Conservation (phyloP, 2,329 filamentous ascomycete species). For the Claviceps sp. region DNA sequence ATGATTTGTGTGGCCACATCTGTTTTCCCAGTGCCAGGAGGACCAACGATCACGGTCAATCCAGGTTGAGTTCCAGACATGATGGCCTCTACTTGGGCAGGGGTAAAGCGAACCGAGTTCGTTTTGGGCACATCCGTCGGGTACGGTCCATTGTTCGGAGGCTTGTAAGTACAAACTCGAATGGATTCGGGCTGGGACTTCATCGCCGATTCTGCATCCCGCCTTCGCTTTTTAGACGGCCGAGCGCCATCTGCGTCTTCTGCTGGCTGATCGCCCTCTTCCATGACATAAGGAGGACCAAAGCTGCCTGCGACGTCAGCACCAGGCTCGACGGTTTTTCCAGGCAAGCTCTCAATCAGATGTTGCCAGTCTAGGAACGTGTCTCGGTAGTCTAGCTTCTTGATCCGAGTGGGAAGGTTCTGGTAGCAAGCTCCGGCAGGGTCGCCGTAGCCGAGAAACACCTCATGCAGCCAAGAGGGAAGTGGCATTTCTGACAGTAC, state of each 20-base stretch:
- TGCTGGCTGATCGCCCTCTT: constrained; percentile 44
- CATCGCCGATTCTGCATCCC: constrained; percentile 57
- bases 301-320: constrained; percentile 61
- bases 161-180: constrained; percentile 80
- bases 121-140: constrained; percentile 68
- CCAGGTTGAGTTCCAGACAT: constrained; percentile 89
- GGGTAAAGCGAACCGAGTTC: constrained; percentile 79
- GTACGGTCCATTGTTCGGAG: constrained; percentile 81
- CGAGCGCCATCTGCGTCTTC: constrained; percentile 38
- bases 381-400: constrained; percentile 77
- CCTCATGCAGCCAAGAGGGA: constrained; percentile 86
- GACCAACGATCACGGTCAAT: constrained; percentile 84
- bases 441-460: constrained; percentile 95
- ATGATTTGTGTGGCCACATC: constrained; percentile 98
- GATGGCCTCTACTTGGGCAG: constrained; percentile 83
- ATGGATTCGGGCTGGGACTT: constrained; percentile 52
- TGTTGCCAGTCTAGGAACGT: constrained; percentile 96
- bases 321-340: constrained; percentile 69
- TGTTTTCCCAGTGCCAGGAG: constrained; percentile 96
- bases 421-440: constrained; percentile 79
- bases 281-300: constrained; percentile 75
- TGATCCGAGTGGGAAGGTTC: constrained; percentile 62
- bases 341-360: constrained; percentile 77
- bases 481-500: constrained; percentile 75
- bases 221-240: constrained; percentile 74